phyloP scores from a whole-genome alignment of 2,329 filamentous ascomycete genomes.

The Apiospora pterosperma region DNA sequence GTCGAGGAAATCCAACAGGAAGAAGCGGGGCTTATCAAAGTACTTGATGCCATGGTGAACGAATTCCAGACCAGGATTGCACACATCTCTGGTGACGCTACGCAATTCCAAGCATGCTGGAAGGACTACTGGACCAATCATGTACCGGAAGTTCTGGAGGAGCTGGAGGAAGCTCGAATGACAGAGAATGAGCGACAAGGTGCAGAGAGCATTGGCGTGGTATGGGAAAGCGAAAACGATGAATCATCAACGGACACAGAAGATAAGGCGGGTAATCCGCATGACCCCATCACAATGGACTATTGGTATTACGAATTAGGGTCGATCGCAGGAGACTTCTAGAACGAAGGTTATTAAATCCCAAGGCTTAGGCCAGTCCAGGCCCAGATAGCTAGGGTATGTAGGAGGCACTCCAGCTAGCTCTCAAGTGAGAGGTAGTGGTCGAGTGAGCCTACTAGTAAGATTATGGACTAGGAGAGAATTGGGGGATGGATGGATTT shows the following conservation, averaged over 20 bases:
- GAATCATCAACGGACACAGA: neutral
- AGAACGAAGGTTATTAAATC: neutral
- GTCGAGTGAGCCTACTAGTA: too few species aligned
- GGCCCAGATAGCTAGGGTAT: too few species aligned
- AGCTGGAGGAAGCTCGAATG: neutral
- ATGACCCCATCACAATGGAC: neutral
- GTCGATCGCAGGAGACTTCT: neutral
- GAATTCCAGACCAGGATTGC: neutral
- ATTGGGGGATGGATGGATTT: too few species aligned
- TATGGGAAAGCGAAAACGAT: neutral
- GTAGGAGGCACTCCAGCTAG: too few species aligned
- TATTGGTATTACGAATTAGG: neutral
- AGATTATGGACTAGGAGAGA: too few species aligned
- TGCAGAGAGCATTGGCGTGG: slow-evolving; percentile 3
- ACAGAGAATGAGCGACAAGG: neutral
- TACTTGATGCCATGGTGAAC: neutral
- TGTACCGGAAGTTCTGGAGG: neutral
- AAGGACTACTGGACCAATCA: neutral
- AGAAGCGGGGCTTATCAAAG: neutral
- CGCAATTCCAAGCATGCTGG: neutral
- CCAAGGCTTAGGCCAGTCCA: too few species aligned
- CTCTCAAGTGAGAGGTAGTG: too few species aligned
- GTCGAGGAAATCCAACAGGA: neutral
- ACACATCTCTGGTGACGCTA: neutral
- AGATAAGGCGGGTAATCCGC: neutral